phyloP scores from a whole-genome alignment of 1,284 basidiomycete genomes.

The Polyporus tsugae region DNA sequence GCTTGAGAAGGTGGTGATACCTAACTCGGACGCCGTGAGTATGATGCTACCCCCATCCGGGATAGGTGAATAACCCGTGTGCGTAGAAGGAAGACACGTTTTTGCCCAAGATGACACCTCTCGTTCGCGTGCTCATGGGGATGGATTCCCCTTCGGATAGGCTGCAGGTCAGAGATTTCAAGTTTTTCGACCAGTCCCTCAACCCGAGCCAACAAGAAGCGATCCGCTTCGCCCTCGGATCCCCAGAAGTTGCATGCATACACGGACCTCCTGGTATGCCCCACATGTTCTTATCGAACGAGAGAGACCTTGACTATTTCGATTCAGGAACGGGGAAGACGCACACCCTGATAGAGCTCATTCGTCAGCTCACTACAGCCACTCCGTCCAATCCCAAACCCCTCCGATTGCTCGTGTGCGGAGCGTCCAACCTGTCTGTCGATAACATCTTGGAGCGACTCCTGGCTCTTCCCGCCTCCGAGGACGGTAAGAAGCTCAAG shows the following conservation, averaged over 20 bases:
- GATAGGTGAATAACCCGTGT: not conserved
- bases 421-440: conserved; percentile 91
- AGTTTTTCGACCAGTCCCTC: conserved; percentile 79
- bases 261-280: conserved; percentile 92
- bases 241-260: conserved; percentile 88
- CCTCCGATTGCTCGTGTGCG: conserved; percentile 81
- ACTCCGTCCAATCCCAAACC: conserved; percentile 58
- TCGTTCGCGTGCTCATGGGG: conserved; percentile 76
- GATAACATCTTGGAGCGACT: conserved; percentile 92
- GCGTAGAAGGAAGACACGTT: conserved; percentile 41
- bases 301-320: conserved; percentile 17
- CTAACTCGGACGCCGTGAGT: conserved; percentile 37
- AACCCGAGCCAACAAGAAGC: conserved; percentile 89
- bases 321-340: conserved; percentile 89
- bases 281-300: no score
- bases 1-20: conserved; percentile 58
- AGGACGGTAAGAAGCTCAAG: conserved; percentile 56
- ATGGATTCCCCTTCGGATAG: conserved; percentile 54
- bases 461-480: conserved; percentile 60
- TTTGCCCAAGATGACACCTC: conserved; percentile 52
- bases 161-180: conserved; percentile 50
- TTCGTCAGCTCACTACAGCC: conserved; percentile 78
- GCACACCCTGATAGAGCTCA: conserved; percentile 90
- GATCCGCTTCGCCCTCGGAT: conserved; percentile 75
- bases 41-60: not conserved